phyloP scores from a whole-genome alignment of 164 flowering plant genomes.

The Vitis labrusca region DNA sequence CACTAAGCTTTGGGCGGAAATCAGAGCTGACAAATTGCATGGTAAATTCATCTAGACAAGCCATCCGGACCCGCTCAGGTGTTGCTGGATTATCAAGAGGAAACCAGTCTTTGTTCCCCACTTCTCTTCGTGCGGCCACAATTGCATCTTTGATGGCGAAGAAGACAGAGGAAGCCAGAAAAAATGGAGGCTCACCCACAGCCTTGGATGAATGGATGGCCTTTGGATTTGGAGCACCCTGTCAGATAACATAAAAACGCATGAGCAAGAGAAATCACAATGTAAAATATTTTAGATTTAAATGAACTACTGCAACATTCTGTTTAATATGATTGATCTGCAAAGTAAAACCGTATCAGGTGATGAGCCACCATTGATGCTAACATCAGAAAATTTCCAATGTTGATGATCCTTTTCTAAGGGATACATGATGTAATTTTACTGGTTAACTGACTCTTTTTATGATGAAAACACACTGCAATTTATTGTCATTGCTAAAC shows the following conservation, averaged over 20 bases:
- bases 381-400: no score
- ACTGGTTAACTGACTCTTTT: no score
- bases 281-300: background rate
- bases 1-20: slow-evolving; percentile 80
- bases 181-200: slow-evolving; percentile 97
- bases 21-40: slow-evolving; percentile 41
- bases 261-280: background rate
- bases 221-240: slow-evolving; percentile 79
- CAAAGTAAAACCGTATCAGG: no score
- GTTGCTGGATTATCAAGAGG: slow-evolving; percentile 96
- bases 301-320: background rate
- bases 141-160: slow-evolving; percentile 97
- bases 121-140: slow-evolving; percentile 77
- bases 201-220: slow-evolving; percentile 98
- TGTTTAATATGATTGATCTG: no score
- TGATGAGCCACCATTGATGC: no score
- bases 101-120: slow-evolving; percentile 72
- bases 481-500: no score
- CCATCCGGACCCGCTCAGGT: slow-evolving; percentile 95
- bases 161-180: slow-evolving; percentile 84
- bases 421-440: no score
- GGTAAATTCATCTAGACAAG: slow-evolving; percentile 79
- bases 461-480: no score
- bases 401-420: no score
- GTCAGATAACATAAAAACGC: slow-evolving; percentile 11